Evolutionary conservation across 306 rosid species (phyloP).

Genomic region (Amphicarpaea edgeworthii): DNA sequence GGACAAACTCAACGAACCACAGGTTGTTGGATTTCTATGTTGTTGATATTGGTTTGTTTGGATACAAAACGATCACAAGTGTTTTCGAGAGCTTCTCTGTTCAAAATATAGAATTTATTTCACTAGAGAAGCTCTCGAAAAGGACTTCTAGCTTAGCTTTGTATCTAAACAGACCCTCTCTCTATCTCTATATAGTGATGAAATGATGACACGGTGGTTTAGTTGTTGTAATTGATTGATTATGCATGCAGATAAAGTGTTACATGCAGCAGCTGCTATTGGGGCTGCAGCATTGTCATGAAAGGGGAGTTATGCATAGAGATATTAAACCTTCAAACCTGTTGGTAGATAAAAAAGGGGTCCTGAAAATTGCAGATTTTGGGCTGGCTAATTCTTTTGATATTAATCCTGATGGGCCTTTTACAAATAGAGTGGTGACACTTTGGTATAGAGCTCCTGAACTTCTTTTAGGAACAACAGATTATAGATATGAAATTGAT

Average conservation of each 20-base stretch:
- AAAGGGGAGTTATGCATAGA: conserved; percentile 15
- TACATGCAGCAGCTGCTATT: conserved; percentile 81
- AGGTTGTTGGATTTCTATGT: conserved; percentile 59
- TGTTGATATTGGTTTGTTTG: no score
- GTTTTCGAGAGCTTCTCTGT: no score
- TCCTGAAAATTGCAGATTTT: conserved; percentile 82
- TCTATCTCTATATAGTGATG: no score
- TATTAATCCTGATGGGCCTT: conserved; percentile 55
- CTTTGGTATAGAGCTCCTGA: conserved; percentile 95
- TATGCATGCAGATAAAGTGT: conserved; percentile 73
- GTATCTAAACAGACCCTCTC: no score
- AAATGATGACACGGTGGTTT: background rate
- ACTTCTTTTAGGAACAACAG: conserved; percentile 80
- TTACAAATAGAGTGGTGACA: conserved; percentile 82
- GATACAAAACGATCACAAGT: no score
- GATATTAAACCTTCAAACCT: conserved; percentile 73
- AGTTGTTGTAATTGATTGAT: conserved; percentile 14
- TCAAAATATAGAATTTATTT: no score
- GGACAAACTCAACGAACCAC: conserved; percentile 65
- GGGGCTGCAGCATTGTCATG: conserved; percentile 47
- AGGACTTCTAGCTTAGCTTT: no score
- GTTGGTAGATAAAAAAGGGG: conserved; percentile 72
- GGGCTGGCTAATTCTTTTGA: conserved; percentile 70
- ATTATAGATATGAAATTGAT: conserved; percentile 82
- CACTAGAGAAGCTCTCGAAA: no score